Percentiles rank a stretch among this genome's conserved stretches.
Conservation (phyloP, 1,284 basidiomycete genomes). For the Marasmius sp. region DNA sequence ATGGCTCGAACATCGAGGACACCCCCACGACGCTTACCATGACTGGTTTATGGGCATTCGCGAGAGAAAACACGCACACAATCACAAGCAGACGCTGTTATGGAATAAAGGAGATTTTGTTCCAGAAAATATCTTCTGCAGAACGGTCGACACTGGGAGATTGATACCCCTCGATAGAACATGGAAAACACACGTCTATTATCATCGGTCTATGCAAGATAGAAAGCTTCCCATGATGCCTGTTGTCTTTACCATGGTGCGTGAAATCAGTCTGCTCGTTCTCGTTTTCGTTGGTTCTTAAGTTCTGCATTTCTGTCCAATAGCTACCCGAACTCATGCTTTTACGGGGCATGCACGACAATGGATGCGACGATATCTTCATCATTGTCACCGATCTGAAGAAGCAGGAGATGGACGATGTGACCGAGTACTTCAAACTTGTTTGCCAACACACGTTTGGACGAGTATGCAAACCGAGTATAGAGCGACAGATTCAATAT, state of each 20-base stretch:
- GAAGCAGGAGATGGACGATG: conserved; percentile 74
- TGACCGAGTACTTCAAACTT: conserved; percentile 72
- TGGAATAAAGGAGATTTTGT: conserved; percentile 78
- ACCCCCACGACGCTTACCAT: conserved; percentile 61
- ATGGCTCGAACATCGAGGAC: conserved; percentile 70
- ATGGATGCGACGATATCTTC: conserved; percentile 71
- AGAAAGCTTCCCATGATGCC: conserved; percentile 73
- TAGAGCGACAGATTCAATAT: conserved; percentile 62
- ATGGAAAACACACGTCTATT: conserved; percentile 76
- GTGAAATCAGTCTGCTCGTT: conserved; percentile 14
- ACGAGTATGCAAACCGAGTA: conserved; percentile 59
- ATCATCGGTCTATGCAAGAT: conserved; percentile 71
- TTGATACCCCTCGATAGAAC: conserved; percentile 75
- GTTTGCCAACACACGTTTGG: conserved; percentile 63
- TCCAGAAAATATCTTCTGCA: conserved; percentile 73
- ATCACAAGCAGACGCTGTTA: conserved; percentile 56
- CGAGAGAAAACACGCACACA: conserved; percentile 53
- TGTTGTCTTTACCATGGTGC: conserved; percentile 75
- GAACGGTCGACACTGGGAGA: conserved; percentile 72
- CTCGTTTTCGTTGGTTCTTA: conserved; percentile 3
- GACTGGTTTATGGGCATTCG: conserved; percentile 72
- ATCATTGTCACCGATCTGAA: conserved; percentile 77
- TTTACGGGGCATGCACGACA: conserved; percentile 74
- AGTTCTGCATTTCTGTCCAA: conserved; percentile 14
- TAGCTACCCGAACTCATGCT: conserved; percentile 77